phyloP scores from a whole-genome alignment of 2,329 filamentous ascomycete species.

The Colletotrichum phormii region DNA sequence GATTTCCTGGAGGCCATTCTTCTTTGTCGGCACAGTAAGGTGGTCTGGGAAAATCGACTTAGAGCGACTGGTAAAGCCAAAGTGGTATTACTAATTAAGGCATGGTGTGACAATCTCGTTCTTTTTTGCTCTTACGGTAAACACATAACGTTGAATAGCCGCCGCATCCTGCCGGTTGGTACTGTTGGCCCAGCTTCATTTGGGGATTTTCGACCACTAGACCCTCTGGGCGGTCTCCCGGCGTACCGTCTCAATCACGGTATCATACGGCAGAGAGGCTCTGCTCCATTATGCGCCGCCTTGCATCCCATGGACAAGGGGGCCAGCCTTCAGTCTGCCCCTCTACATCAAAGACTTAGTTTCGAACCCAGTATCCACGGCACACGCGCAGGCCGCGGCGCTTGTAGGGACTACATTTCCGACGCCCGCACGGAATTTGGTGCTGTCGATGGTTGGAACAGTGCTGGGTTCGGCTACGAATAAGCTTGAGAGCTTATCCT shows the following conservation, averaged over 20 bases:
- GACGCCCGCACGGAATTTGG: background rate
- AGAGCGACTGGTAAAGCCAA: too few relatives aligned
- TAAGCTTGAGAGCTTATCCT: background rate
- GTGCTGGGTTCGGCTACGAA: background rate
- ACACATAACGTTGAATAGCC: background rate
- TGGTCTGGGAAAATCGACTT: too few relatives aligned
- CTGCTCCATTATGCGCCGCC: background rate
- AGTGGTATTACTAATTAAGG: background rate
- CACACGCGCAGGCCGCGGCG: background rate
- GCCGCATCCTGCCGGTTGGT: background rate
- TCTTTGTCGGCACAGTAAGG: too few relatives aligned
- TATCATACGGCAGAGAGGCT: background rate
- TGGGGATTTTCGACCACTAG: background rate
- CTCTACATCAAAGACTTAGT: background rate
- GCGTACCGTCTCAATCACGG: background rate
- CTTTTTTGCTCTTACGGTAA: background rate
- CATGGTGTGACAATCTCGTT: background rate
- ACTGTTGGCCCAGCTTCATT: background rate
- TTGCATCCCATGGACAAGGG: background rate
- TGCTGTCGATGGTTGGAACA: background rate
- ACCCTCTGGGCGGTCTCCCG: too few relatives aligned
- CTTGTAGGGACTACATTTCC: background rate
- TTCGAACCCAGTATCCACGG: background rate
- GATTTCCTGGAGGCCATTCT: too few relatives aligned
- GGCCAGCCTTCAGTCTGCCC: background rate